A percentile compares a stretch with the other conserved stretches of the same genome.
These are phyloP conservation scores for Salvia hispanica DNA, from an alignment of 257 asterid genomes.

Conservation along the genomic window DNA sequence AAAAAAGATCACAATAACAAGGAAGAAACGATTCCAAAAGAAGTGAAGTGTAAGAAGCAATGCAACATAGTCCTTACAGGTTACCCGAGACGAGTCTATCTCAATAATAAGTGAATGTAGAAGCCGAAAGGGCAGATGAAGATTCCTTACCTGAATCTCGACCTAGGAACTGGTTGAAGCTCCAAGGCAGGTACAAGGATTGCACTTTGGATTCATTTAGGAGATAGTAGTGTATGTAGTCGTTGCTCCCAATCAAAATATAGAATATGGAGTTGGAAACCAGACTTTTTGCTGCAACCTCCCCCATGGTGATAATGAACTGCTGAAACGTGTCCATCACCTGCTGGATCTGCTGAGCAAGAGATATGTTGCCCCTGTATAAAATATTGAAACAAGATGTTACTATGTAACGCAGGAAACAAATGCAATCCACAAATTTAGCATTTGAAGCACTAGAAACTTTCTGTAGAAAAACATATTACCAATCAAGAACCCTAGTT, in stretches of 20 bases:
- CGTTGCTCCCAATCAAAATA: conserved; percentile 82
- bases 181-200: conserved; percentile 76
- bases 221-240: too few species aligned
- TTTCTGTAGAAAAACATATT: too few species aligned
- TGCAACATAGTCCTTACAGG: neutral
- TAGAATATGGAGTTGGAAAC: conserved; percentile 74
- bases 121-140: conserved; percentile 1
- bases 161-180: conserved; percentile 80
- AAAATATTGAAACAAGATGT: too few species aligned
- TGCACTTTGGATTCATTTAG: conserved; percentile 77
- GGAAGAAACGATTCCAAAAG: neutral
- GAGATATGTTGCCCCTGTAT: conserved; percentile 91
- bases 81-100: neutral
- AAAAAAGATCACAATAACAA: neutral
- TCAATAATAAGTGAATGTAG: conserved; percentile 1
- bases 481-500: too few species aligned
- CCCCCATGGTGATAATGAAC: conserved; percentile 76
- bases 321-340: conserved; percentile 82
- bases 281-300: conserved; percentile 64
- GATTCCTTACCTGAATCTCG: conserved; percentile 65
- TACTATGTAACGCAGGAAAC: too few species aligned
- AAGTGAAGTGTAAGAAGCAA: neutral
- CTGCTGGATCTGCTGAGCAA: conserved; percentile 88
- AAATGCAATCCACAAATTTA: too few species aligned
- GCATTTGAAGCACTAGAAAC: too few species aligned